Evolutionary conservation across 139 green algal species (phyloP).

Genomic region (Pseudopediastrum boryanum): DNA sequence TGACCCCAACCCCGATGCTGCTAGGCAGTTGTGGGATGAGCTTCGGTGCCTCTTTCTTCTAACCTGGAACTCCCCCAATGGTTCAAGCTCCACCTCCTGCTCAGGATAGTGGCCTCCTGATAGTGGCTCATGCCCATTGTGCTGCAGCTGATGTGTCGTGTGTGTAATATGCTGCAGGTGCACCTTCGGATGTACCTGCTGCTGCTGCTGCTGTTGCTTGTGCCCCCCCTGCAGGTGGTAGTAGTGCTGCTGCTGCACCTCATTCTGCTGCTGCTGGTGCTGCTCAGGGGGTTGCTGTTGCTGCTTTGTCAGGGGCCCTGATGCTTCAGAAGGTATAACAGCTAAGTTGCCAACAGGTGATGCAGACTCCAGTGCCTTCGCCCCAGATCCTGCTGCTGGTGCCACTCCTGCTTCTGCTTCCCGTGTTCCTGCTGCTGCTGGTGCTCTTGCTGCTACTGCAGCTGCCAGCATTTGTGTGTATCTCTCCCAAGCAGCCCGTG

Average conservation of each 20-base stretch:
- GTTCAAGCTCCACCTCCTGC: neutral
- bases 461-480: constrained; percentile 2
- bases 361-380: neutral
- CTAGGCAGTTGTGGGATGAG: too few relatives aligned
- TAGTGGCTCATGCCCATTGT: neutral
- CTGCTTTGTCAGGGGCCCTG: neutral
- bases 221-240: neutral
- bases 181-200: neutral
- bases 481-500: neutral
- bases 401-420: neutral
- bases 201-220: neutral
- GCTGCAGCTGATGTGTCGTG: neutral
- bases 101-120: neutral
- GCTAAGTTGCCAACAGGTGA: neutral
- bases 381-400: neutral
- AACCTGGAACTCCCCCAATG: too few relatives aligned
- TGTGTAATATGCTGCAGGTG: neutral
- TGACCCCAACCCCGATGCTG: neutral
- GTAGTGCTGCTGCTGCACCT: neutral
- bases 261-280: neutral
- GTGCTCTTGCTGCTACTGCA: constrained; percentile 1
- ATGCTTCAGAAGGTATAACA: neutral
- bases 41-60: too few relatives aligned
- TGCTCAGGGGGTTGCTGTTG: neutral
- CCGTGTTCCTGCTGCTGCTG: constrained; percentile 6